Conservation (phyloP, 257 asterid species). For the Lycium barbarum region DNA sequence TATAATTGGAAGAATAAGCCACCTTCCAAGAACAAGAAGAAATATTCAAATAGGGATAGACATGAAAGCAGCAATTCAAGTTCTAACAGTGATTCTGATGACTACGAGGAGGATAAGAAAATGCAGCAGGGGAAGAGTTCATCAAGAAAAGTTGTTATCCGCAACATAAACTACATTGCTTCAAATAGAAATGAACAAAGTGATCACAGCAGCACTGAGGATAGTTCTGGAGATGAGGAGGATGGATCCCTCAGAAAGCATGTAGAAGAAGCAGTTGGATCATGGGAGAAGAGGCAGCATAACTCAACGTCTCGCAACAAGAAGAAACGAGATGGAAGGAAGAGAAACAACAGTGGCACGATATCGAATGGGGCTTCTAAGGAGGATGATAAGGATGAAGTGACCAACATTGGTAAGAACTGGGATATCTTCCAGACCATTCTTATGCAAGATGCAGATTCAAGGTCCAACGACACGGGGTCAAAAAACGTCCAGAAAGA, state of each 20-base stretch:
- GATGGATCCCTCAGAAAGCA: constrained; percentile 58
- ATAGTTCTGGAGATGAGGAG: constrained; percentile 56
- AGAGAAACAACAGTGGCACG: constrained; percentile 37
- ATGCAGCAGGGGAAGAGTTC: constrained; percentile 49
- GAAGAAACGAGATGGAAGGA: constrained; percentile 48
- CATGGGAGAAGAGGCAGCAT: constrained; percentile 59
- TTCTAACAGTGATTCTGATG: constrained; percentile 58
- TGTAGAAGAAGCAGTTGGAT: constrained; percentile 68
- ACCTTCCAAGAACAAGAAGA: constrained; percentile 48
- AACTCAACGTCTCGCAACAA: constrained; percentile 47
- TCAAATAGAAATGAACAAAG: constrained; percentile 54
- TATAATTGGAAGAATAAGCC: constrained; percentile 43
- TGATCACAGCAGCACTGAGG: constrained; percentile 42
- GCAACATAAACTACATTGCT: constrained; percentile 81
- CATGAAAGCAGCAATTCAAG: constrained; percentile 40
- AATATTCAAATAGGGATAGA: constrained; percentile 40
- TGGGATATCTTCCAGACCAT: constrained; percentile 86
- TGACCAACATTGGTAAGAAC: constrained; percentile 45
- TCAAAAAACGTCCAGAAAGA: constrained; percentile 41
- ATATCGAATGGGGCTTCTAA: constrained; percentile 32
- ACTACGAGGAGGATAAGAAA: constrained; percentile 44
- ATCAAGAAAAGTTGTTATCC: constrained; percentile 71
- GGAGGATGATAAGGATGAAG: constrained; percentile 40
- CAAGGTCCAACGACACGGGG: constrained; percentile 41
- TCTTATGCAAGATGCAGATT: constrained; percentile 69